Percentiles rank a stretch among this genome's conserved stretches.
These are phyloP conservation scores for Venturia aucupariae DNA, from an alignment of 2,329 filamentous ascomycete species.

Conservation along the genomic window DNA sequence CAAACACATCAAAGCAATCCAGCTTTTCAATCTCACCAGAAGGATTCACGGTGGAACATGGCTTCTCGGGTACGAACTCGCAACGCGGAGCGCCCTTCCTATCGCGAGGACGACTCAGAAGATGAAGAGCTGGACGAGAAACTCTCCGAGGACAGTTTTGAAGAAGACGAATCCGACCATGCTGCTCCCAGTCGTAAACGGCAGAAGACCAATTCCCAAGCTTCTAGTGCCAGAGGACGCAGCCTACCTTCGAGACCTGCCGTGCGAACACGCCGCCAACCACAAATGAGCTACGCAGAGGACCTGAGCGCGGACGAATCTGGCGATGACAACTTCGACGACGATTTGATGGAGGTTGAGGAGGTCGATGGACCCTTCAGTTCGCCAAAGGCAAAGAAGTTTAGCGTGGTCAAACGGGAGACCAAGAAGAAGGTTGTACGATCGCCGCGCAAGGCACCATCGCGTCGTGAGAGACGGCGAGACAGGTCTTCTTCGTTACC, in stretches of 20 bases:
- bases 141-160: neutral
- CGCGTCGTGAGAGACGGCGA: neutral
- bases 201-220: neutral
- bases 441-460: neutral
- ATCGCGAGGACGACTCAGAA: conserved; percentile 3
- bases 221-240: neutral
- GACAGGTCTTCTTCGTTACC: neutral
- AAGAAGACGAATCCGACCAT: neutral
- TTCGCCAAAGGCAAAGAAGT: neutral
- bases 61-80: neutral
- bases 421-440: neutral
- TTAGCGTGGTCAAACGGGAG: neutral
- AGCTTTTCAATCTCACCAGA: neutral
- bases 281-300: conserved; percentile 8
- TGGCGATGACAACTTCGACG: neutral
- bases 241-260: neutral
- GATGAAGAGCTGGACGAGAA: neutral
- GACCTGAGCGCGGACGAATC: neutral
- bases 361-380: neutral
- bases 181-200: neutral
- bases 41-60: conserved; percentile 22
- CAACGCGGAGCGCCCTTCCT: neutral
- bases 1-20: neutral
- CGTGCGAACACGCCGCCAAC: neutral
- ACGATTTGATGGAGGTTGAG: neutral